Conservation (phyloP, 331 rosid genomes). For the Rosa hybrid region DNA sequence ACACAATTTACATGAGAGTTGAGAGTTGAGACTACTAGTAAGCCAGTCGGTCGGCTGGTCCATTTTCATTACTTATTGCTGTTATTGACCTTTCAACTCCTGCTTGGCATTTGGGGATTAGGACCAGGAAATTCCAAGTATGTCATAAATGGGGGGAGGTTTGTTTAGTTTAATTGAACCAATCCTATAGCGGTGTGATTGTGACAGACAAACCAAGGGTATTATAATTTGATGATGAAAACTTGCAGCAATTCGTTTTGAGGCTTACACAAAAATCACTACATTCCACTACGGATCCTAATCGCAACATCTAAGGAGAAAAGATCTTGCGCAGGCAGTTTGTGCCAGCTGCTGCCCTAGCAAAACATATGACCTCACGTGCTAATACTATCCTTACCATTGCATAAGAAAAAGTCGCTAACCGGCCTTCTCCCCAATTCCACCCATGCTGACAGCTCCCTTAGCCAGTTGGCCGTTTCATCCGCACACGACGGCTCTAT, state of each 20-base stretch:
- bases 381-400: too few relatives aligned
- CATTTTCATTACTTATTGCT: constrained; percentile 15
- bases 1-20: not conserved
- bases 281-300: too few relatives aligned
- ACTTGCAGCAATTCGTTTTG: not conserved
- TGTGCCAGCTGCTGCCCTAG: too few relatives aligned
- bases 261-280: too few relatives aligned
- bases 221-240: not conserved
- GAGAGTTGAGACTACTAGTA: not conserved
- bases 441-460: too few relatives aligned
- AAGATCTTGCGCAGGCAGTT: too few relatives aligned
- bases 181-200: not conserved
- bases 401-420: too few relatives aligned
- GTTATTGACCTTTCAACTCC: constrained; percentile 15
- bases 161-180: not conserved
- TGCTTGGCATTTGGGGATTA: not conserved
- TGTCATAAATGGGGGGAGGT: constrained; percentile 22
- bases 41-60: constrained; percentile 17
- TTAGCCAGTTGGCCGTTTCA: not conserved
- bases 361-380: too few relatives aligned
- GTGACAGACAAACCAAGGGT: constrained; percentile 6
- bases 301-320: too few relatives aligned
- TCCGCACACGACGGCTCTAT: not conserved
- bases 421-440: too few relatives aligned
- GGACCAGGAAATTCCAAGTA: constrained; percentile 13